Evolutionary conservation across 805 yeast species (phyloP).

Genomic region (Pichia heedii): DNA sequence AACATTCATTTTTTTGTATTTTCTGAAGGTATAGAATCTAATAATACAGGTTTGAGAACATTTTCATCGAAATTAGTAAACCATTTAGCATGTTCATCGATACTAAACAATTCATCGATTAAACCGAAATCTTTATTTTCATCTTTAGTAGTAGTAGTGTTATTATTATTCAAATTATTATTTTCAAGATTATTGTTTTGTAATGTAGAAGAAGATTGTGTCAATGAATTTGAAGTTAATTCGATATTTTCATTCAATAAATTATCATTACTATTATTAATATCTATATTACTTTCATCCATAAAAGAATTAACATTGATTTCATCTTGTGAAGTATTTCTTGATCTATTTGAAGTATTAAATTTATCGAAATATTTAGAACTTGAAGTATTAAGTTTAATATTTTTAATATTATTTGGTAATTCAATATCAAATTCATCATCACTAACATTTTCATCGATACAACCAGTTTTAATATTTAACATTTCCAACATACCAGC

Average conservation of each 20-base stretch:
- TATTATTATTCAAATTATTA: neutral
- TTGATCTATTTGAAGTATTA: constrained; percentile 6
- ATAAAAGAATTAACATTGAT: constrained; percentile 8
- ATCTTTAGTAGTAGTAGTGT: neutral
- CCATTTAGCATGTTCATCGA: constrained; percentile 80
- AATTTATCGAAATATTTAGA: constrained; percentile 21
- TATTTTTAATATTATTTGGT: constrained; percentile 22
- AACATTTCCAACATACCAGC: constrained; percentile 96
- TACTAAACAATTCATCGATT: constrained; percentile 21
- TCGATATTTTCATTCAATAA: neutral
- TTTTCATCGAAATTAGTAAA: constrained; percentile 89
- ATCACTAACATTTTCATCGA: constrained; percentile 75
- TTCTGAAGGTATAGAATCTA: constrained; percentile 45
- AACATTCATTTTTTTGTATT: constrained; percentile 1
- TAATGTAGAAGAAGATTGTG: neutral
- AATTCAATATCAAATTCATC: constrained; percentile 95
- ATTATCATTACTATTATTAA: neutral
- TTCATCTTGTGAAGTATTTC: constrained; percentile 23
- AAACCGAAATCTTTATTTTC: neutral
- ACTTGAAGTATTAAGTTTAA: constrained; percentile 1
- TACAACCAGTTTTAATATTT: constrained; percentile 86
- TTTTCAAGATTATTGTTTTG: neutral
- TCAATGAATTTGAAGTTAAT: no score
- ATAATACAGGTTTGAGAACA: constrained; percentile 82
- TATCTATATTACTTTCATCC: constrained; percentile 3